These are phyloP conservation scores for Neostapfia colusana DNA, from an alignment of 176 grass and related monocot genomes.

Conservation along the genomic window DNA sequence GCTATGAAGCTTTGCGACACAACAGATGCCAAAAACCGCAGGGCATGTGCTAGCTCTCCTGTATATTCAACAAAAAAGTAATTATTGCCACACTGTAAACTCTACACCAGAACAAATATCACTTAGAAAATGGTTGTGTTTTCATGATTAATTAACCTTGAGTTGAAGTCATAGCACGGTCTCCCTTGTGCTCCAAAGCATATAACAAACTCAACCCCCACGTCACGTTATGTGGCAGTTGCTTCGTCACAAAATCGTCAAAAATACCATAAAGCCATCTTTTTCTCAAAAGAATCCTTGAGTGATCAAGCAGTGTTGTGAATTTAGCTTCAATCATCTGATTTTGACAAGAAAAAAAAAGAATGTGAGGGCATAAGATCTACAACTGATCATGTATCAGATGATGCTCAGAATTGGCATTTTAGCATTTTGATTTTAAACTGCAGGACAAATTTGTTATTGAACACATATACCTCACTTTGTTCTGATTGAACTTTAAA, in stretches of 20 bases:
- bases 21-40: conserved; percentile 92
- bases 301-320: conserved; percentile 73
- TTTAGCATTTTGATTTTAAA: conserved; percentile 18
- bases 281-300: conserved; percentile 72
- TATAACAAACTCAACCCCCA: conserved; percentile 95
- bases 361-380: conserved; percentile 18
- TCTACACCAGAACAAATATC: conserved; percentile 19
- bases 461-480: conserved; percentile 1
- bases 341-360: conserved; percentile 10
- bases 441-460: neutral
- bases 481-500: conserved; percentile 25
- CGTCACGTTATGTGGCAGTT: conserved; percentile 92
- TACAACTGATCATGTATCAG: neutral
- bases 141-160: conserved; percentile 61
- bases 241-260: conserved; percentile 91
- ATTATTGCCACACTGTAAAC: neutral
- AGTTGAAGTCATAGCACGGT: conserved; percentile 73
- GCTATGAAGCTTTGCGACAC: conserved; percentile 98
- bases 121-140: neutral
- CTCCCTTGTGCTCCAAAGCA: conserved; percentile 95
- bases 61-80: conserved; percentile 40
- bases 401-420: neutral
- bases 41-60: conserved; percentile 93
- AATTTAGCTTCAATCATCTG: conserved; percentile 96
- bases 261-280: conserved; percentile 94